These are phyloP conservation scores for Solanum chmielewskii DNA, from an alignment of 257 asterid species.

Conservation along the genomic window DNA sequence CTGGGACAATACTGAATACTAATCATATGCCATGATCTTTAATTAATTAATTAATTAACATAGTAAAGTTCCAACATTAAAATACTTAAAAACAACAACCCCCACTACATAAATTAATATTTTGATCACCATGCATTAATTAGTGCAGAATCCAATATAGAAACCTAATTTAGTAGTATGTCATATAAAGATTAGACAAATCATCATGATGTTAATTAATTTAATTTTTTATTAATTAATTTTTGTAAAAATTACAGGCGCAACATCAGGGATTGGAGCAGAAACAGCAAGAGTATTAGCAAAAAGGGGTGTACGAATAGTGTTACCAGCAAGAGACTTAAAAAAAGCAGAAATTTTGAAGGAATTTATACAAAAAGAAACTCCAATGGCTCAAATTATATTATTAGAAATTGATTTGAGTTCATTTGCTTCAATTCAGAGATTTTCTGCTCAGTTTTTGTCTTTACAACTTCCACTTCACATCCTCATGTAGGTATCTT, in stretches of 20 bases:
- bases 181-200: neutral
- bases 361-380: conserved; percentile 41
- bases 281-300: conserved; percentile 89
- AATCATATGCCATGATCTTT: conserved; percentile 4
- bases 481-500: conserved; percentile 62
- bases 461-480: conserved; percentile 74
- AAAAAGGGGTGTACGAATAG: conserved; percentile 61
- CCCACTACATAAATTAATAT: neutral
- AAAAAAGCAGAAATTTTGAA: conserved; percentile 52
- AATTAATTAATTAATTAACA: neutral
- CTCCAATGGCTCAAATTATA: conserved; percentile 46
- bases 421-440: conserved; percentile 69
- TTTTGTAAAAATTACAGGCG: conserved; percentile 25
- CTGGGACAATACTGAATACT: conserved; percentile 1
- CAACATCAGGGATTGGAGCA: conserved; percentile 87
- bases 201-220: neutral
- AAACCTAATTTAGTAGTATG: neutral
- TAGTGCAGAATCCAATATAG: neutral
- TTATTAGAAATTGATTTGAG: conserved; percentile 75
- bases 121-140: neutral
- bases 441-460: conserved; percentile 64
- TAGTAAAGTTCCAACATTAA: neutral
- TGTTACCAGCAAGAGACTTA: conserved; percentile 73
- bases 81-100: neutral
- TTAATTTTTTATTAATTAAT: neutral